These are phyloP conservation scores for Dacryopinax primogenitus DNA, from an alignment of 768 basidiomycete species.

Conservation along the genomic window DNA sequence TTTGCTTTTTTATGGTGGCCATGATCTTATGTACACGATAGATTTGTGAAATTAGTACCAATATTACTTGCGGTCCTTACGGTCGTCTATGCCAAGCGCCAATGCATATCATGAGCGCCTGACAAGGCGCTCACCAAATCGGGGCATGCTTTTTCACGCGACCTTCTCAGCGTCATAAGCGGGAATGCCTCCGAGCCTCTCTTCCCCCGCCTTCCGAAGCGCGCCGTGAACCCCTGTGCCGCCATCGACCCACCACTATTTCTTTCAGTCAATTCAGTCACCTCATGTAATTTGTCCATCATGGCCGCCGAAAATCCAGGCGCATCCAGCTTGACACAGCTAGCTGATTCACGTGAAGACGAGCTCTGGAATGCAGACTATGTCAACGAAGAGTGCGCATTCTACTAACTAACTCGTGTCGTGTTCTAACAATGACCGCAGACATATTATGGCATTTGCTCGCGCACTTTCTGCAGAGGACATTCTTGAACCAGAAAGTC, in stretches of 20 bases:
- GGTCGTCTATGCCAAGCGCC: no score
- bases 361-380: conserved; percentile 40
- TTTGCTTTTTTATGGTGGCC: no score
- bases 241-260: not conserved
- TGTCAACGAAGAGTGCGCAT: conserved; percentile 55
- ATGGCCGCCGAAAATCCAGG: not conserved
- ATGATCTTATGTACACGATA: not conserved
- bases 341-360: not conserved
- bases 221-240: not conserved
- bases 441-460: conserved; percentile 26
- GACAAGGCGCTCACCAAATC: not conserved
- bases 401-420: conserved; percentile 18
- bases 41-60: no score
- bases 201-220: not conserved
- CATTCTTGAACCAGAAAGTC: conserved; percentile 19
- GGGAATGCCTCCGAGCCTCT: not conserved
- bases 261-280: not conserved
- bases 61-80: no score
- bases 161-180: not conserved
- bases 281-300: not conserved
- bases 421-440: conserved; percentile 18
- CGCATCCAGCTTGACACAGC: not conserved
- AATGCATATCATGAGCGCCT: not conserved
- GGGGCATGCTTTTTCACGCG: no score
- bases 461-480: conserved; percentile 9